Conservation (phyloP, 164 flowering plant species). For the Houttuynia cordata region DNA sequence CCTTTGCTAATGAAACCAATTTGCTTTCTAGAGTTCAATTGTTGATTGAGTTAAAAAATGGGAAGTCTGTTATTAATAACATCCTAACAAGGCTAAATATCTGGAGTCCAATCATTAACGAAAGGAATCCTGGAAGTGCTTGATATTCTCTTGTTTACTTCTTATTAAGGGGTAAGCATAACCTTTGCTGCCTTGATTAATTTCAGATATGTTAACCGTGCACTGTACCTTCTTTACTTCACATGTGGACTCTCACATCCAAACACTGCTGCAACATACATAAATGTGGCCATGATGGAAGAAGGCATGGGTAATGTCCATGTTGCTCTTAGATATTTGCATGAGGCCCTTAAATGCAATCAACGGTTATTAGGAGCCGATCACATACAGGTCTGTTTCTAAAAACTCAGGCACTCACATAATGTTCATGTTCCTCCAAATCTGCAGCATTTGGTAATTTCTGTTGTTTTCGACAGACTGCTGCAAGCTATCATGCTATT, state of each 20-base stretch:
- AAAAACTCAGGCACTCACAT: slow-evolving; percentile 6
- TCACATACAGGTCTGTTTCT: slow-evolving; percentile 67
- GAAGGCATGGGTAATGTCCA: slow-evolving; percentile 92
- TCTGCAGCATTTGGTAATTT: neutral
- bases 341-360: slow-evolving; percentile 91
- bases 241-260: slow-evolving; percentile 90
- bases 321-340: slow-evolving; percentile 85
- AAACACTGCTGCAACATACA: slow-evolving; percentile 89
- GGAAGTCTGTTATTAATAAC: neutral
- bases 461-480: slow-evolving; percentile 38
- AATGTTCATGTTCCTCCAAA: neutral
- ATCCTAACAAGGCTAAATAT: neutral
- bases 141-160: neutral
- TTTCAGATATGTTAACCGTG: slow-evolving; percentile 80
- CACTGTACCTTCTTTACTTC: slow-evolving; percentile 72
- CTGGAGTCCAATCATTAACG: no score
- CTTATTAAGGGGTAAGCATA: neutral
- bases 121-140: no score
- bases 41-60: neutral
- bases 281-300: slow-evolving; percentile 97
- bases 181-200: neutral
- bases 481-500: slow-evolving; percentile 93
- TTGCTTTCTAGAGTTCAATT: neutral
- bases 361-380: slow-evolving; percentile 69
- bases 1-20: neutral